Conservation (phyloP, 176 grass and related monocot genomes). For the Rhynchospora tenuis region DNA sequence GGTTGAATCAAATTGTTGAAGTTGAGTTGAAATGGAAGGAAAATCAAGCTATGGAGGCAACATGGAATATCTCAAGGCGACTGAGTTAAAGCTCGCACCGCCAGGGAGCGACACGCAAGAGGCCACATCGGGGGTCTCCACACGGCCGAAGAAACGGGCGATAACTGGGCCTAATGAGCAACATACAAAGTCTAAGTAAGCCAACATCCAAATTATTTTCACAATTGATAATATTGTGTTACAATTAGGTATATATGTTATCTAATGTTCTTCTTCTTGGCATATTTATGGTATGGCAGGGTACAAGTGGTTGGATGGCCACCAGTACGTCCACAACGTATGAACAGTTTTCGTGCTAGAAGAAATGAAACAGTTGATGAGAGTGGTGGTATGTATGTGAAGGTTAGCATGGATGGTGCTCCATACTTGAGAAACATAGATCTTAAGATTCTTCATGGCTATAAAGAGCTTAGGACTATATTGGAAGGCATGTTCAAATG, state of each 20-base stretch:
- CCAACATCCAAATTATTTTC: neutral
- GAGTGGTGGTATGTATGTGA: constrained; percentile 24
- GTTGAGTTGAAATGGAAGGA: constrained; percentile 18
- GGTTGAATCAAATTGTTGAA: neutral
- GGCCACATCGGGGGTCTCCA: neutral
- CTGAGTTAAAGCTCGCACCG: constrained; percentile 24
- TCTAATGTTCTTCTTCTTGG: neutral
- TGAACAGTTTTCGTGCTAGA: constrained; percentile 31
- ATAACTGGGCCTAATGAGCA: neutral
- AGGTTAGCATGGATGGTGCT: constrained; percentile 41
- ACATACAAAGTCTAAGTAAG: constrained; percentile 21
- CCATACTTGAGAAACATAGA: constrained; percentile 37
- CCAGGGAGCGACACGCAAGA: constrained; percentile 4
- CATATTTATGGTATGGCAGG: constrained; percentile 1
- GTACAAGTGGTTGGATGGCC: constrained; percentile 35
- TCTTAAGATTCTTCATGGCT: constrained; percentile 28
- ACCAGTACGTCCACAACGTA: constrained; percentile 20
- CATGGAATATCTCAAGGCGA: constrained; percentile 30
- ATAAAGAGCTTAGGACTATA: constrained; percentile 28
- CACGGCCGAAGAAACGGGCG: constrained; percentile 18
- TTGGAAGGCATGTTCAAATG: constrained; percentile 39
- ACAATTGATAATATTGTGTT: constrained; percentile 8
- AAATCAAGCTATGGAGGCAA: neutral
- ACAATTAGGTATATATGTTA: neutral
- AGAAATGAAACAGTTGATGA: neutral